Conservation (phyloP, 1,284 basidiomycete species). For the Crucibulum cyathiforme region DNA sequence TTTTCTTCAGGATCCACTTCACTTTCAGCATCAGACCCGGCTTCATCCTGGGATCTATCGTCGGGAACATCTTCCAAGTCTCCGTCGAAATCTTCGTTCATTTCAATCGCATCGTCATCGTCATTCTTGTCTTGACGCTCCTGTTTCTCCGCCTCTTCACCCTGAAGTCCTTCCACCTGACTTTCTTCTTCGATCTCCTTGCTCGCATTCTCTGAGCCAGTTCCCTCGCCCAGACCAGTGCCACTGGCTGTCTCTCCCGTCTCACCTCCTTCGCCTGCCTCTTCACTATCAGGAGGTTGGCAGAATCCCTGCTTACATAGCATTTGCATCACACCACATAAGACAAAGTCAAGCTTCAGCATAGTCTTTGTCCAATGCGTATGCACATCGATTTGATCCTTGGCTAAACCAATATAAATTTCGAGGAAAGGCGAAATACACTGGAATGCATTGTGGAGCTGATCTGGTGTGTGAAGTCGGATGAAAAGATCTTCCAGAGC, state of each 20-base stretch:
- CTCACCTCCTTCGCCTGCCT: slow-evolving; percentile 55
- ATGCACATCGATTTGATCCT: slow-evolving; percentile 60
- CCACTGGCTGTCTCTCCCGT: slow-evolving; percentile 70
- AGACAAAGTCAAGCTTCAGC: slow-evolving; percentile 85
- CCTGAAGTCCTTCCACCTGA: slow-evolving; percentile 93
- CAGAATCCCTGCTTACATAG: slow-evolving; percentile 93
- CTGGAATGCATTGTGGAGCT: slow-evolving; percentile 36
- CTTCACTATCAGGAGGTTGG: slow-evolving; percentile 72
- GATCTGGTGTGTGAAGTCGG: slow-evolving; percentile 32
- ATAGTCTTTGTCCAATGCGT: slow-evolving; percentile 77
- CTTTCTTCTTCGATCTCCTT: slow-evolving; percentile 95
- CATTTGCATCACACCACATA: slow-evolving; percentile 77
- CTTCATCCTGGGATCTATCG: slow-evolving; percentile 60
- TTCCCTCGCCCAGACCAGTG: slow-evolving; percentile 86
- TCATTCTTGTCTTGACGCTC: slow-evolving; percentile 57
- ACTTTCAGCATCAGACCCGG: slow-evolving; percentile 58
- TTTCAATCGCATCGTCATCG: slow-evolving; percentile 75
- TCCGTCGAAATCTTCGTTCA: slow-evolving; percentile 82
- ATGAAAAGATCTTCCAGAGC: slow-evolving; percentile 43
- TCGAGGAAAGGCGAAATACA: slow-evolving; percentile 73
- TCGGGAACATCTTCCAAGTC: slow-evolving; percentile 83
- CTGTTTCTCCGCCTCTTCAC: slow-evolving; percentile 64
- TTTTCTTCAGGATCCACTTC: slow-evolving; percentile 81
- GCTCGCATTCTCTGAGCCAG: slow-evolving; percentile 86
- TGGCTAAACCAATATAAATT: slow-evolving; percentile 58